A percentile compares a stretch with the other conserved stretches of the same genome.
phyloP scores from a whole-genome alignment of 176 grass and related monocot species.

The Aechmea fasciata region DNA sequence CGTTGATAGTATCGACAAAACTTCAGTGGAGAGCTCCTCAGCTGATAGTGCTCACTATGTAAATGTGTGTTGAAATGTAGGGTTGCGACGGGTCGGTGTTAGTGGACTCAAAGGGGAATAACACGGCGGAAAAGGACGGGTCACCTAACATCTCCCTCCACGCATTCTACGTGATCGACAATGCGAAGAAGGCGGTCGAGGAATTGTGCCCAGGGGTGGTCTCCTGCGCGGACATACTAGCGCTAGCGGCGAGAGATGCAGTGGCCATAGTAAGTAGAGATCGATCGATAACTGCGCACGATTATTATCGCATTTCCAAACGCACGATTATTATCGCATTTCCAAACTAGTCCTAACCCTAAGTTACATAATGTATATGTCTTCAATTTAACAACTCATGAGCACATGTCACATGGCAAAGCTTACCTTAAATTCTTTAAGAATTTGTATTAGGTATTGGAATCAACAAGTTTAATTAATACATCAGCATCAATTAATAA shows the following conservation, averaged over 20 bases:
- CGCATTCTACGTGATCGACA: constrained; percentile 86
- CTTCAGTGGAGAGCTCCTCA: neutral
- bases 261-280: constrained; percentile 33
- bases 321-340: neutral
- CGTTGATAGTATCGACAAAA: neutral
- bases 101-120: constrained; percentile 37
- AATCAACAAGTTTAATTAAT: too few species aligned
- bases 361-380: too few species aligned
- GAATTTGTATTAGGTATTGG: too few species aligned
- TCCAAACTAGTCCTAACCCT: neutral
- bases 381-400: too few species aligned
- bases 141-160: constrained; percentile 69
- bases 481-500: too few species aligned
- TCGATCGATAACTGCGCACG: neutral
- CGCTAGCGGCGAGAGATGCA: constrained; percentile 55
- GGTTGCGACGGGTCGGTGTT: constrained; percentile 72
- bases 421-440: too few species aligned
- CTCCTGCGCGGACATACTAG: constrained; percentile 67
- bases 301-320: neutral
- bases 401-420: too few species aligned
- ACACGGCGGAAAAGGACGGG: constrained; percentile 72
- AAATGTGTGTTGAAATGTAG: constrained; percentile 21
- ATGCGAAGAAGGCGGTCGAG: constrained; percentile 79
- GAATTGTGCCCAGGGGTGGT: constrained; percentile 54
- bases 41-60: neutral